These are phyloP conservation scores for Phytophthora nicotianae DNA, from an alignment of 352 stramenopile species.

Conservation along the genomic window DNA sequence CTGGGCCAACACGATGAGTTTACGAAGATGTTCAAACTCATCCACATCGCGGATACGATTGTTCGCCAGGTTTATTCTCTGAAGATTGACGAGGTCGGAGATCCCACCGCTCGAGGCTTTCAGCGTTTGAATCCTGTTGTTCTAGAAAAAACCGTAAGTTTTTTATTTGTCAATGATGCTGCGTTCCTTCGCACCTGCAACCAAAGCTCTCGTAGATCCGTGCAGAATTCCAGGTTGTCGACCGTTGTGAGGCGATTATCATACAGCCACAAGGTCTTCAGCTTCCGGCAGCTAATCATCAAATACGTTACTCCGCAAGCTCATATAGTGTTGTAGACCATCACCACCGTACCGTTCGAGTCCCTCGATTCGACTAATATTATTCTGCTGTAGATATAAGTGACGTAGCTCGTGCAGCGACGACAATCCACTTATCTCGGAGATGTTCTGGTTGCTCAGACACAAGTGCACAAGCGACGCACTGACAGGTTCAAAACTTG, in stretches of 20 bases:
- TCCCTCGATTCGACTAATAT: constrained; percentile 77
- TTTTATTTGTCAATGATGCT: neutral
- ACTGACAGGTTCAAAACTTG: constrained; percentile 54
- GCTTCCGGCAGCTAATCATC: constrained; percentile 39
- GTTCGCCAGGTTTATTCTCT: constrained; percentile 70
- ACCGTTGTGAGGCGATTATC: constrained; percentile 68
- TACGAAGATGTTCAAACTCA: constrained; percentile 68
- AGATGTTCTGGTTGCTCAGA: constrained; percentile 74
- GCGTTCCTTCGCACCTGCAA: constrained; percentile 51
- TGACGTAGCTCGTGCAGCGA: constrained; percentile 64
- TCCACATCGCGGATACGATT: constrained; percentile 78
- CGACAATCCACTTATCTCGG: constrained; percentile 53
- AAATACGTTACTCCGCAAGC: neutral
- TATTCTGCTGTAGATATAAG: constrained; percentile 86
- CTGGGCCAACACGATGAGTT: constrained; percentile 57
- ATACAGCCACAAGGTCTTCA: constrained; percentile 83
- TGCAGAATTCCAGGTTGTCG: constrained; percentile 64
- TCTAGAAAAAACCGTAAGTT: too few species aligned
- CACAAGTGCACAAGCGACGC: constrained; percentile 79
- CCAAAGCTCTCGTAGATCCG: constrained; percentile 84
- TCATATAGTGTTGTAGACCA: neutral
- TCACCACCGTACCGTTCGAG: constrained; percentile 52
- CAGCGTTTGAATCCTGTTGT: constrained; percentile 70
- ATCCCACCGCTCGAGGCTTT: constrained; percentile 45
- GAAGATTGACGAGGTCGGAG: constrained; percentile 69